Evolutionary conservation across 1,284 basidiomycete species (phyloP).

Genomic region (Austroboletus novae-zelandiae): DNA sequence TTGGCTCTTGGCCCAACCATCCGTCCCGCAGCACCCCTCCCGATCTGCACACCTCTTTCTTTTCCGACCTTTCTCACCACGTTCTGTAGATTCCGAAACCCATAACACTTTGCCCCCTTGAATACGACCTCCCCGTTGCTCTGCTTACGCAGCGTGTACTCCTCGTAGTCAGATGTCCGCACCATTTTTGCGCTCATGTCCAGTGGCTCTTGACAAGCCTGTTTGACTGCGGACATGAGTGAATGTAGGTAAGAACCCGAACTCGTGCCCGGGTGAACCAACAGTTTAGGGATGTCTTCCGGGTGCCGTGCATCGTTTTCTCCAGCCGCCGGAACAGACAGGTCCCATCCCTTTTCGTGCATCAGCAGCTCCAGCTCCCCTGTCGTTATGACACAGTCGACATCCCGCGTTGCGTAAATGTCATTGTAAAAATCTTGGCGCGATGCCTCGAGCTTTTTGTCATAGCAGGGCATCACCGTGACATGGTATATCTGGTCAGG

Average conservation of each 20-base stretch:
- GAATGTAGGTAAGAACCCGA: slow-evolving; percentile 94
- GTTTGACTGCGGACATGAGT: slow-evolving; percentile 55
- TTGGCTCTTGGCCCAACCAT: slow-evolving; percentile 39
- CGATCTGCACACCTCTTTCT: slow-evolving; percentile 75
- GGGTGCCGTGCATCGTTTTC: slow-evolving; percentile 34
- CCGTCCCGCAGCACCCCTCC: slow-evolving; percentile 62
- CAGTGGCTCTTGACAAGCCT: slow-evolving; percentile 42
- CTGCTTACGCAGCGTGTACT: slow-evolving; percentile 59
- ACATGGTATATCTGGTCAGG: slow-evolving; percentile 92
- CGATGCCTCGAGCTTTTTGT: slow-evolving; percentile 98
- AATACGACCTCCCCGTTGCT: slow-evolving; percentile 68
- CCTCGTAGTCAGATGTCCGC: slow-evolving; percentile 58
- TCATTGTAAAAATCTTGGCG: slow-evolving; percentile 88
- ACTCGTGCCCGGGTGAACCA: slow-evolving; percentile 79
- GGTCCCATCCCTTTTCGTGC: slow-evolving; percentile 78
- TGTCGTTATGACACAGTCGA: slow-evolving; percentile 97
- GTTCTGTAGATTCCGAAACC: slow-evolving; percentile 97
- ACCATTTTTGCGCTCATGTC: slow-evolving; percentile 52
- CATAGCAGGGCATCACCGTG: slow-evolving; percentile 98
- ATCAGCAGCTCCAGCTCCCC: slow-evolving; percentile 91
- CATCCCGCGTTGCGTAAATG: slow-evolving; percentile 79
- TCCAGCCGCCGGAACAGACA: slow-evolving; percentile 52
- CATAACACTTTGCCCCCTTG: slow-evolving; percentile 93
- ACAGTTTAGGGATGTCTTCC: slow-evolving; percentile 61
- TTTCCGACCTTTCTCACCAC: slow-evolving; percentile 92